A percentile compares a stretch with the other conserved stretches of the same genome.
Conservation (phyloP, 2,329 filamentous ascomycete species). For the Cladosporium phlei region DNA sequence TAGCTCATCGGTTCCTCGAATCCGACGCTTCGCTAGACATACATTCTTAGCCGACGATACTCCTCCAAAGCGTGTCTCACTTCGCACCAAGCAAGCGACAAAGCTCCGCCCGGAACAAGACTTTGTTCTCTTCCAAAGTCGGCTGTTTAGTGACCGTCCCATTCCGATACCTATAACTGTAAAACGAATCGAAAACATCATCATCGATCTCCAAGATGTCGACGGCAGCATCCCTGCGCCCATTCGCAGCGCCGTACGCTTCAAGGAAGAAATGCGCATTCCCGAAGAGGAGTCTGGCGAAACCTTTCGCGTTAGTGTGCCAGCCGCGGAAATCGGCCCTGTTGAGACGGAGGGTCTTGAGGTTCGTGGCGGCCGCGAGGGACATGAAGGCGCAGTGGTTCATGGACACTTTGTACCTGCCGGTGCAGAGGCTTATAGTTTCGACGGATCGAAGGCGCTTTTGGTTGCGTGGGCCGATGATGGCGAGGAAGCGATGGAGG, state of each 20-base stretch:
- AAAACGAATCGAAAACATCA: conserved; percentile 15
- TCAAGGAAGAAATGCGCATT: conserved; percentile 26
- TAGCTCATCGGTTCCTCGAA: neutral
- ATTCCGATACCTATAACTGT: neutral
- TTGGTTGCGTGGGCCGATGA: conserved; percentile 24
- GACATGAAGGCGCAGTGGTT: conserved; percentile 20
- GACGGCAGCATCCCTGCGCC: conserved; percentile 22
- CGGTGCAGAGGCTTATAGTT: conserved; percentile 20
- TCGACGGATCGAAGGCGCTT: conserved; percentile 21
- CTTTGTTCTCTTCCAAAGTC: neutral
- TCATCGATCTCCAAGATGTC: conserved; percentile 22
- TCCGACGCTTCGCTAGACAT: neutral
- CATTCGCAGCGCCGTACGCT: conserved; percentile 21
- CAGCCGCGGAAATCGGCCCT: conserved; percentile 15
- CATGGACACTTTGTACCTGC: neutral
- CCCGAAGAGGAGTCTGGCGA: conserved; percentile 23
- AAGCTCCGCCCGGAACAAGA: neutral
- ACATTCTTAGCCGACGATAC: neutral
- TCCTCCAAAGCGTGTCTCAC: neutral
- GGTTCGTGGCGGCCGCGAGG: conserved; percentile 23
- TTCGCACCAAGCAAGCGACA: neutral
- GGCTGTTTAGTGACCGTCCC: neutral
- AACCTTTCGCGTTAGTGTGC: conserved; percentile 2
- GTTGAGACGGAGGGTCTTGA: conserved; percentile 22
- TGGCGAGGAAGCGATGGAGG: conserved; percentile 24